Evolutionary conservation across 2,329 filamentous ascomycete genomes (phyloP).

Genomic region (Sporothrix luriei): DNA sequence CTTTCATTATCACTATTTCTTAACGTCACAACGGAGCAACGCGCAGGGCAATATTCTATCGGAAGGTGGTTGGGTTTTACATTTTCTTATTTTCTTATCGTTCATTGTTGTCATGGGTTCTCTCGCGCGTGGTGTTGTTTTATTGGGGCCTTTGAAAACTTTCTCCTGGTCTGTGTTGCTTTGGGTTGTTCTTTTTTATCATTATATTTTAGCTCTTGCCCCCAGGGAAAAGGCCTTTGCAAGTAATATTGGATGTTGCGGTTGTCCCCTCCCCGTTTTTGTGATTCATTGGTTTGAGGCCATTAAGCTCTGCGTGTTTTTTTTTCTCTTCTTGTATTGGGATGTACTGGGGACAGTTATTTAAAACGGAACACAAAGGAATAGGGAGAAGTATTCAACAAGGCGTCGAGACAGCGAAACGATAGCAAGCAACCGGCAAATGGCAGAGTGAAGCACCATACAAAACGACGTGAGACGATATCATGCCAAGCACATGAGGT

Average conservation of each 20-base stretch:
- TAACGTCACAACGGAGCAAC: conserved; percentile 24
- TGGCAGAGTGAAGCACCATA: background rate
- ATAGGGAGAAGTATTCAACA: background rate
- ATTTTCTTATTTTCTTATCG: conserved; percentile 20
- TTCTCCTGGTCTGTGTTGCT: background rate
- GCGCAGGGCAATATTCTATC: conserved; percentile 18
- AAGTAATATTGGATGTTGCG: conserved; percentile 22
- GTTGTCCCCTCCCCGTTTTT: background rate
- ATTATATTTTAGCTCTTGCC: background rate
- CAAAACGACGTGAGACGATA: background rate
- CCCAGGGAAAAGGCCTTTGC: conserved; percentile 3
- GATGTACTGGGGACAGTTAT: conserved; percentile 5
- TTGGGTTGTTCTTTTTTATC: conserved; percentile 4
- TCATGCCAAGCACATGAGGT: background rate
- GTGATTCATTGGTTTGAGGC: background rate
- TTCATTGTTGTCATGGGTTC: conserved; percentile 7
- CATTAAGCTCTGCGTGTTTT: background rate
- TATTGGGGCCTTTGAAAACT: background rate
- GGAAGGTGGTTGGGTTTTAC: conserved; percentile 20
- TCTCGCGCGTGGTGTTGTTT: conserved; percentile 8
- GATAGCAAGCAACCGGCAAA: background rate
- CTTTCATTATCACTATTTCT: background rate
- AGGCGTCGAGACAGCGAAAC: background rate
- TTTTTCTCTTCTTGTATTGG: background rate
- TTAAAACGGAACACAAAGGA: conserved; percentile 14